Evolutionary conservation across 495 filamentous ascomycete species (phyloP).

Genomic region (Neurospora pannonica): DNA sequence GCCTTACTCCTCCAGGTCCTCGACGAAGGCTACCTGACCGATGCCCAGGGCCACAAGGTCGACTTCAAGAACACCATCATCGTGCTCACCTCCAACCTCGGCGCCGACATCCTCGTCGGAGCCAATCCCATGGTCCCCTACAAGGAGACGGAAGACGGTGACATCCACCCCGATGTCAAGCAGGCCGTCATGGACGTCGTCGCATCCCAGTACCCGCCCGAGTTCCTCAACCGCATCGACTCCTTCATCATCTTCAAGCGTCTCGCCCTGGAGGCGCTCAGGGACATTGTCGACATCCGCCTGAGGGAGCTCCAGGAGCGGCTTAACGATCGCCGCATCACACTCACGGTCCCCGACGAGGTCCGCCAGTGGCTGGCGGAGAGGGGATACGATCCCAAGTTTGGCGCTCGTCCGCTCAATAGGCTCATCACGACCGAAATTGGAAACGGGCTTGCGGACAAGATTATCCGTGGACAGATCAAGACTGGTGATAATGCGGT

Average conservation of each 20-base stretch:
- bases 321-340: conserved; percentile 81
- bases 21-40: conserved; percentile 93
- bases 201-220: conserved; percentile 64
- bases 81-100: conserved; percentile 89
- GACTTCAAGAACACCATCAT: conserved; percentile 96
- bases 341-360: conserved; percentile 55
- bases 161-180: conserved; percentile 61
- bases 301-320: conserved; percentile 73
- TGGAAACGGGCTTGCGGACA: conserved; percentile 78
- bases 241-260: conserved; percentile 94
- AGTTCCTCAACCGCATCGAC: conserved; percentile 94
- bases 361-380: conserved; percentile 81
- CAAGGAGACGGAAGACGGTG: conserved; percentile 48
- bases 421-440: conserved; percentile 82
- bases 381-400: conserved; percentile 80
- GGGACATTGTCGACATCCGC: conserved; percentile 91
- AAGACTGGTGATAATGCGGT: conserved; percentile 61
- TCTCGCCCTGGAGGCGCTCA: conserved; percentile 63
- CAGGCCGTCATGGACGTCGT: conserved; percentile 86
- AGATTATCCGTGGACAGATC: conserved; percentile 80
- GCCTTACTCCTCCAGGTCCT: conserved; percentile 90
- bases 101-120: conserved; percentile 62
- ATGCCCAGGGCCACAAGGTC: conserved; percentile 89
- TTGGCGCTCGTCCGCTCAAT: conserved; percentile 89
- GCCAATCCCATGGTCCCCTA: conserved; percentile 46